These are phyloP conservation scores for Tremella yokohamensis DNA, from an alignment of 768 basidiomycete genomes.

Conservation along the genomic window DNA sequence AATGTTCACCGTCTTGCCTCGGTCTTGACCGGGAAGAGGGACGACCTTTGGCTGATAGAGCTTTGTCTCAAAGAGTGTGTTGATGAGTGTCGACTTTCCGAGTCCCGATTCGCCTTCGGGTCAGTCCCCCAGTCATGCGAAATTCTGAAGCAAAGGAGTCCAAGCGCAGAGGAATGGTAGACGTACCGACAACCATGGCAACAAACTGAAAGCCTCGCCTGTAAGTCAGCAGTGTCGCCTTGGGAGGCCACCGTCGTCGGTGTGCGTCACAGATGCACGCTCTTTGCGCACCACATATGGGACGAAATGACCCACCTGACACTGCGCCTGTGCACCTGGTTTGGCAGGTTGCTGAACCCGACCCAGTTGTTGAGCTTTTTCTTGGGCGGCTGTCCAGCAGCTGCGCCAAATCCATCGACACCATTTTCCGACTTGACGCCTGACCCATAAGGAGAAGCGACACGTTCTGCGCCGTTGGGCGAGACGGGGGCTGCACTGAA, in stretches of 20 bases:
- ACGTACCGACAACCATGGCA: slow-evolving; percentile 96
- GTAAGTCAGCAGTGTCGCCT: slow-evolving; percentile 7
- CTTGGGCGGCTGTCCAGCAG: slow-evolving; percentile 15
- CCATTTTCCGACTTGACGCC: slow-evolving; percentile 23
- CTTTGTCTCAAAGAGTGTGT: slow-evolving; percentile 95
- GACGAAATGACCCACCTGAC: slow-evolving; percentile 66
- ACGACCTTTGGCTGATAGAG: slow-evolving; percentile 88
- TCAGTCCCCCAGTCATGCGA: slow-evolving; percentile 52
- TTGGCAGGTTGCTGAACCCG: slow-evolving; percentile 85
- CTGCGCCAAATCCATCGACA: neutral
- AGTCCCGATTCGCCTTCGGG: slow-evolving; percentile 74
- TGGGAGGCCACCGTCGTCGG: no score
- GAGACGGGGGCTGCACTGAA: neutral
- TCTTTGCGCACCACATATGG: no score
- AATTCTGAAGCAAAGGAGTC: slow-evolving; percentile 12
- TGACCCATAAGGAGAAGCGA: slow-evolving; percentile 9
- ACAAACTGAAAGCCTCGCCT: slow-evolving; percentile 85
- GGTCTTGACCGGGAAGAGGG: slow-evolving; percentile 76
- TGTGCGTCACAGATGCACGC: no score
- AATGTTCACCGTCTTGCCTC: slow-evolving; percentile 89
- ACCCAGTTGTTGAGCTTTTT: slow-evolving; percentile 51
- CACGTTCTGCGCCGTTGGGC: slow-evolving; percentile 7
- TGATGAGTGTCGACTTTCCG: slow-evolving; percentile 97
- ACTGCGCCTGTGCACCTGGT: slow-evolving; percentile 98
- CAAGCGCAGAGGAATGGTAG: slow-evolving; percentile 6